Percentiles rank a stretch among this genome's conserved stretches.
These are phyloP conservation scores for Chaetomiaceae sp. DNA, from an alignment of 2,329 filamentous ascomycete genomes.

Conservation along the genomic window DNA sequence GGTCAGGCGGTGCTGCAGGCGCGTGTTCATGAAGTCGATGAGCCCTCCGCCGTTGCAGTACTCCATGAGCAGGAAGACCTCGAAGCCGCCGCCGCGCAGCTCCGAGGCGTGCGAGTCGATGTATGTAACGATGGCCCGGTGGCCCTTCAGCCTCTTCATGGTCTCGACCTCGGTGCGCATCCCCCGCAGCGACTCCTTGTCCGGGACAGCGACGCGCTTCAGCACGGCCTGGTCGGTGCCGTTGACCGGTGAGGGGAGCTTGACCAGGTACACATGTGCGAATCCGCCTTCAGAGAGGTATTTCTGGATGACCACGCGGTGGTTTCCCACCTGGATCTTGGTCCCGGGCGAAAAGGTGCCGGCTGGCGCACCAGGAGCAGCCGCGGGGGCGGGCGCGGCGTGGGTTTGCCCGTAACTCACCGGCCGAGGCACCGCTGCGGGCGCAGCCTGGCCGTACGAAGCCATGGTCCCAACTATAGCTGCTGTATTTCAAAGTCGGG, in stretches of 20 bases:
- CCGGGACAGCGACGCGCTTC: conserved; percentile 92
- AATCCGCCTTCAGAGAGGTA: conserved; percentile 98
- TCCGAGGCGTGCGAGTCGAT: conserved; percentile 98
- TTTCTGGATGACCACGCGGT: conserved; percentile 90
- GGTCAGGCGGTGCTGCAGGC: conserved; percentile 90
- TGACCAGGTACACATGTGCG: conserved; percentile 96
- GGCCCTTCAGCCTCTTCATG: conserved; percentile 98
- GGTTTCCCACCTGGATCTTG: conserved; percentile 91
- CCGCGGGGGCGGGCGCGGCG: conserved; percentile 38
- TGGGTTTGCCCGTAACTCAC: conserved; percentile 40
- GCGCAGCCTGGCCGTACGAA: conserved; percentile 36
- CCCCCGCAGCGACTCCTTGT: conserved; percentile 87
- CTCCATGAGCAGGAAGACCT: conserved; percentile 98
- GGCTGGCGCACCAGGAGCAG: conserved; percentile 49
- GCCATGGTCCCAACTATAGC: conserved; percentile 29
- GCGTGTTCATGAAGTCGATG: conserved; percentile 99
- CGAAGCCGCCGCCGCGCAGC: conserved; percentile 85
- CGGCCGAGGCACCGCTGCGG: conserved; percentile 36
- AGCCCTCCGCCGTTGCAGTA: conserved; percentile 90
- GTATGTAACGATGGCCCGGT: conserved; percentile 94
- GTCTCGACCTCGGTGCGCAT: conserved; percentile 99
- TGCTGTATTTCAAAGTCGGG: no score
- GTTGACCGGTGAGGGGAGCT: conserved; percentile 69
- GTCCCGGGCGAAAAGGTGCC: conserved; percentile 91
- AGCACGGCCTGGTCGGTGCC: conserved; percentile 79